Evolutionary conservation across 1,139 yeast genomes (phyloP).

Genomic region (Maudiozyma humilis): DNA sequence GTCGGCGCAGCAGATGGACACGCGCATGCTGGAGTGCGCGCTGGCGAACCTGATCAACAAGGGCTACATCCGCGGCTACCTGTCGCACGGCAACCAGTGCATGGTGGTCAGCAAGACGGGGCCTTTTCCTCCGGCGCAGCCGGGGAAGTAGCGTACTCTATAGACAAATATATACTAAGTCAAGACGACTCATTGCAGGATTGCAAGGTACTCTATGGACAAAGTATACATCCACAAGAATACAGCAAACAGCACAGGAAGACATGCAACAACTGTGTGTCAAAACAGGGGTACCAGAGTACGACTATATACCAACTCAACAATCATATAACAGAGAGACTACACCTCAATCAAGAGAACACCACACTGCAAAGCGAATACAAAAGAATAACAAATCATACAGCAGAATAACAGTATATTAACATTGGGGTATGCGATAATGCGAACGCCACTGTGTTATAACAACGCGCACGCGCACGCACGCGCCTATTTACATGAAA

Average conservation of each 20-base stretch:
- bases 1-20: slow-evolving; percentile 12
- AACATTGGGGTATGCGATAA: not conserved
- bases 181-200: too few species aligned
- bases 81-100: slow-evolving; percentile 67
- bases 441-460: not conserved
- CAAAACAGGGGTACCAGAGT: too few species aligned
- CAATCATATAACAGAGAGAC: too few species aligned
- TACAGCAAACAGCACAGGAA: too few species aligned
- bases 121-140: slow-evolving; percentile 57
- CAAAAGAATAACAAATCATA: not conserved
- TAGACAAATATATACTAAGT: too few species aligned
- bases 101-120: slow-evolving; percentile 68
- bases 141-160: too few species aligned
- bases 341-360: too few species aligned
- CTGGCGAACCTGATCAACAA: slow-evolving; percentile 58
- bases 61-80: slow-evolving; percentile 70
- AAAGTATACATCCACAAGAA: too few species aligned
- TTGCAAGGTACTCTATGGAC: too few species aligned
- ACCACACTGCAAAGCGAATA: not conserved
- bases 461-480: not conserved
- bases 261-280: too few species aligned
- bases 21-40: slow-evolving; percentile 62
- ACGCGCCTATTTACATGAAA: too few species aligned
- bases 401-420: not conserved
- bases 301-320: too few species aligned